Percentiles rank a stretch among this genome's conserved stretches.
phyloP scores from a whole-genome alignment of 1,284 basidiomycete species.

The Irpex rosettiformis region DNA sequence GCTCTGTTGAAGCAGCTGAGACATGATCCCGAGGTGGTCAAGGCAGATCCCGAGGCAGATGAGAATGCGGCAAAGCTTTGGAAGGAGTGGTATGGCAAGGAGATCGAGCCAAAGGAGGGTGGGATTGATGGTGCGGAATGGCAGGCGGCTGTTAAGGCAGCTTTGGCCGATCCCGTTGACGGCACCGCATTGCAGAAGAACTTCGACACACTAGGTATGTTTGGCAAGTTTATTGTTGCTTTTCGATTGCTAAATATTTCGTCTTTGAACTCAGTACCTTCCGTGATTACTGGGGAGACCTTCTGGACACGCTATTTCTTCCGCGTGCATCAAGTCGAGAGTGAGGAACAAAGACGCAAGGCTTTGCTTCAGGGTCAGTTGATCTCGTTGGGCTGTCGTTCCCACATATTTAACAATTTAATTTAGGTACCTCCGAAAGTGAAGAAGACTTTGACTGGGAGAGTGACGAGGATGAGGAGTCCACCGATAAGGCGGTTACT shows the following conservation, averaged over 20 bases:
- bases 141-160: conserved; percentile 46
- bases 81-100: conserved; percentile 52
- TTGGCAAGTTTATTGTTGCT: neutral
- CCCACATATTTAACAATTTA: conserved; percentile 2
- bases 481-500: conserved; percentile 23
- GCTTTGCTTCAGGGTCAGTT: conserved; percentile 71
- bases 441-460: conserved; percentile 84
- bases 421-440: conserved; percentile 48
- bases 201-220: conserved; percentile 59
- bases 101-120: conserved; percentile 49
- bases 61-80: conserved; percentile 55
- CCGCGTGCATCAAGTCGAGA: conserved; percentile 81
- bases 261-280: conserved; percentile 56
- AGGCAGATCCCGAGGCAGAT: conserved; percentile 72
- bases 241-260: neutral
- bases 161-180: conserved; percentile 48
- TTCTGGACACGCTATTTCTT: conserved; percentile 96
- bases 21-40: conserved; percentile 73
- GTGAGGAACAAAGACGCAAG: conserved; percentile 81
- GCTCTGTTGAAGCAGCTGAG: conserved; percentile 72
- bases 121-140: conserved; percentile 57
- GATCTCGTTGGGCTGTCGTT: neutral
- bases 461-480: conserved; percentile 63
- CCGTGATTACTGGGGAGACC: conserved; percentile 57
- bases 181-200: conserved; percentile 58